Conservation (phyloP, 495 filamentous ascomycete genomes). For the Neurospora hispaniola region DNA sequence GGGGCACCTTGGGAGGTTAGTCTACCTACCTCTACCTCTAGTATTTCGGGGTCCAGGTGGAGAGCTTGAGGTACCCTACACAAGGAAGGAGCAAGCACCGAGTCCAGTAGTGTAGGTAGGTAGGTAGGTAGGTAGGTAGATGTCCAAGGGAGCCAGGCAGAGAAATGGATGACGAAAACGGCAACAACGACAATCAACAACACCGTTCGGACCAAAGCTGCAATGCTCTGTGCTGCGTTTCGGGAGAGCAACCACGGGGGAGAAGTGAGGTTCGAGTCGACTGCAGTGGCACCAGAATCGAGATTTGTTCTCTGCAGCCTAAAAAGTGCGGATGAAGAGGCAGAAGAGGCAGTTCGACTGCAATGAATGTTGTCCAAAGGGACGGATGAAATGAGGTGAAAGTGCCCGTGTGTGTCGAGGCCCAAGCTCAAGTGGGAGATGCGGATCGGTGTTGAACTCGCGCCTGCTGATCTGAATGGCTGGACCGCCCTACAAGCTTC, state of each 20-base stretch:
- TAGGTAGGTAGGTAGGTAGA: no score
- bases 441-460: not conserved
- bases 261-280: not conserved
- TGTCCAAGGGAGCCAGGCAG: not conserved
- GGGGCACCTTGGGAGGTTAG: not conserved
- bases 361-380: not conserved
- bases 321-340: not conserved
- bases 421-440: not conserved
- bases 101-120: not conserved
- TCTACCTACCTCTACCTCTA: no score
- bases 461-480: not conserved
- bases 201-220: not conserved
- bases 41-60: not conserved
- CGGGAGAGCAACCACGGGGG: not conserved
- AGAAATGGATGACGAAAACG: not conserved
- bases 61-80: not conserved
- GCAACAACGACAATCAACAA: not conserved
- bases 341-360: not conserved
- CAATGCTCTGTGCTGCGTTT: not conserved
- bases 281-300: not conserved
- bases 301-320: not conserved
- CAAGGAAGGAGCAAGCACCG: not conserved
- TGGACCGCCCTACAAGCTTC: not conserved
- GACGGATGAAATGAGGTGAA: not conserved
- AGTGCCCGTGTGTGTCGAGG: not conserved